Evolutionary conservation across 208 protist genomes (phyloP).

Genomic region (Trypanosoma caninum): DNA sequence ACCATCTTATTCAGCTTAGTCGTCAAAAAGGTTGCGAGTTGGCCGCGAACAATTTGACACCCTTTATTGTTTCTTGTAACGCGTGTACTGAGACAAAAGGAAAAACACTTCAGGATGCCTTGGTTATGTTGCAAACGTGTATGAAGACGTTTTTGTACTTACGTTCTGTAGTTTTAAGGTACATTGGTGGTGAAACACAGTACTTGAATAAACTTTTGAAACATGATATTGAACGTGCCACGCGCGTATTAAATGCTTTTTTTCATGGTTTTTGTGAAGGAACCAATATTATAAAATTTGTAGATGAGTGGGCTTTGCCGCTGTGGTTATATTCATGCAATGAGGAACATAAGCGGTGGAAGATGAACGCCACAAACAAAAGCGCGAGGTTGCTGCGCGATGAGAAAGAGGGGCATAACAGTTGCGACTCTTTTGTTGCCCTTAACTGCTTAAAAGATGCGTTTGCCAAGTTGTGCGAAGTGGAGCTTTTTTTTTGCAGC

Average conservation of each 20-base stretch:
- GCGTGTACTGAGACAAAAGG: neutral
- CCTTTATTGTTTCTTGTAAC: neutral
- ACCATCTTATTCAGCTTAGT: slow-evolving; percentile 15
- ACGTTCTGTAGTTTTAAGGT: slow-evolving; percentile 37
- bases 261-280: slow-evolving; percentile 27
- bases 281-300: slow-evolving; percentile 29
- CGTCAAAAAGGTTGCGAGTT: slow-evolving; percentile 12
- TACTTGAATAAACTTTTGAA: slow-evolving; percentile 42
- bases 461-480: slow-evolving; percentile 9
- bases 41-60: slow-evolving; percentile 5
- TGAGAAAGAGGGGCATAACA: neutral
- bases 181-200: slow-evolving; percentile 48
- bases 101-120: slow-evolving; percentile 27
- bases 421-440: neutral
- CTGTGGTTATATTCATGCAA: slow-evolving; percentile 63
- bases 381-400: neutral
- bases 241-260: slow-evolving; percentile 30
- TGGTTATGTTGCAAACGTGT: slow-evolving; percentile 43
- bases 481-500: neutral
- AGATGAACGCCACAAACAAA: neutral
- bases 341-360: slow-evolving; percentile 16
- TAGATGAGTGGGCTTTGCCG: slow-evolving; percentile 48
- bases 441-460: slow-evolving; percentile 17
- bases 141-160: slow-evolving; percentile 47
- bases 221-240: slow-evolving; percentile 30